Percentiles rank a stretch among this genome's conserved stretches.
Conservation (phyloP, 495 filamentous ascomycete species). For the Talaromyces liani region DNA sequence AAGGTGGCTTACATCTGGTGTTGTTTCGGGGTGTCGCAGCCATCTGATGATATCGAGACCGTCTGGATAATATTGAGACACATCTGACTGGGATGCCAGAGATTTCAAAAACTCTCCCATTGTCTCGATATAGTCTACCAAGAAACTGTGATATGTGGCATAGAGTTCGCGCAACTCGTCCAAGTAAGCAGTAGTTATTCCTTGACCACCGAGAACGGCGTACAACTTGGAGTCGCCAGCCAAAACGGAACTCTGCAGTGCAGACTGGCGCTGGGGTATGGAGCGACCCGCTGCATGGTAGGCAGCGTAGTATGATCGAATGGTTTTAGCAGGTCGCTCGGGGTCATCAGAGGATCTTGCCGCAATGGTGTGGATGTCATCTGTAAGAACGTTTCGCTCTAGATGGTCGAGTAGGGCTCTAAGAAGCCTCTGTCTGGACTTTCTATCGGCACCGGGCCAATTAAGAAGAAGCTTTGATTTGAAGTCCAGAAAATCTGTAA, state of each 20-base stretch:
- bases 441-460: not conserved
- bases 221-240: slow-evolving; percentile 75
- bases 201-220: slow-evolving; percentile 91
- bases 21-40: slow-evolving; percentile 76
- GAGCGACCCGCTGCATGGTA: slow-evolving; percentile 71
- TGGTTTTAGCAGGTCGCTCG: not conserved
- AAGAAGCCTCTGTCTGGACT: not conserved
- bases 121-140: slow-evolving; percentile 65
- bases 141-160: slow-evolving; percentile 78
- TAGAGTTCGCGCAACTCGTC: slow-evolving; percentile 90
- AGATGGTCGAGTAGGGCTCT: not conserved
- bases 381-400: not conserved
- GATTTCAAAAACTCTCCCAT: not conserved
- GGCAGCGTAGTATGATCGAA: slow-evolving; percentile 76
- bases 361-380: not conserved
- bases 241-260: slow-evolving; percentile 75
- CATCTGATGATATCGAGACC: slow-evolving; percentile 88
- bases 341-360: not conserved
- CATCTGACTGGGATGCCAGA: slow-evolving; percentile 59
- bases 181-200: slow-evolving; percentile 98
- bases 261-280: slow-evolving; percentile 83
- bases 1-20: slow-evolving; percentile 95
- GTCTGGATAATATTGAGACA: slow-evolving; percentile 86
- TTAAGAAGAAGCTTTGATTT: not conserved
- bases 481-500: slow-evolving; percentile 1